Conservation (phyloP, 352 stramenopile genomes). For the Pythium aristosporum region DNA sequence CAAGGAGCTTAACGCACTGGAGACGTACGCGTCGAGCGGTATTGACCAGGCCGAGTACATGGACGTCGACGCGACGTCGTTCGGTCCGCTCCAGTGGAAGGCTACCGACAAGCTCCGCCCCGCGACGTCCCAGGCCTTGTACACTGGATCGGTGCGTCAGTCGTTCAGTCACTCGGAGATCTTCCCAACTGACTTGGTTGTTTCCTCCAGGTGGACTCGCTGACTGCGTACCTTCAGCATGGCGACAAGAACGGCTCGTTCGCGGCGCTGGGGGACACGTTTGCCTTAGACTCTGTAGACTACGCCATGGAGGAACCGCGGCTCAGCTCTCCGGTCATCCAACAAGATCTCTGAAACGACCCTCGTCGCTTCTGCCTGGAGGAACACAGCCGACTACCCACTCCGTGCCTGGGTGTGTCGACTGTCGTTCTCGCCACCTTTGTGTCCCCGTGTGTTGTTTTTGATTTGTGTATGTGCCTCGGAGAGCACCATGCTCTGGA, state of each 20-base stretch:
- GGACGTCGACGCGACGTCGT: constrained; percentile 25
- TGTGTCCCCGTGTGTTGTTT: constrained; percentile 3
- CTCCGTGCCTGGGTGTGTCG: not conserved
- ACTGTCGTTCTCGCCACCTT: not conserved
- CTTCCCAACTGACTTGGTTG: not conserved
- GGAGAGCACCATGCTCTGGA: not conserved
- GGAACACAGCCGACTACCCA: not conserved
- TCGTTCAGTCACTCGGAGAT: not conserved
- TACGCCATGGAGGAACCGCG: constrained; percentile 27
- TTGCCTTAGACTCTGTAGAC: constrained; percentile 20
- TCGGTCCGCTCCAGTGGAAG: constrained; percentile 25
- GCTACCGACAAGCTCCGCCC: constrained; percentile 14
- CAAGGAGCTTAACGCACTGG: constrained; percentile 20
- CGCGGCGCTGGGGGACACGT: constrained; percentile 9
- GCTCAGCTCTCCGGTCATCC: constrained; percentile 23
- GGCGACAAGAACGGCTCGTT: constrained; percentile 21
- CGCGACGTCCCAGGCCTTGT: constrained; percentile 2
- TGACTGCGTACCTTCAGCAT: constrained; percentile 18
- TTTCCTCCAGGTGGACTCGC: constrained; percentile 15
- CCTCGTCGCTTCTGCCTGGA: not conserved
- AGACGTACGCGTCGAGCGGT: constrained; percentile 19
- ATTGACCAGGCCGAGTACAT: constrained; percentile 26
- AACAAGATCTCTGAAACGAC: constrained; percentile 16
- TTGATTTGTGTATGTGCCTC: not conserved
- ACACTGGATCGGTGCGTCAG: constrained; percentile 11